Conservation (phyloP, 2,329 filamentous ascomycete species). For the Aspergillus calidoustus region DNA sequence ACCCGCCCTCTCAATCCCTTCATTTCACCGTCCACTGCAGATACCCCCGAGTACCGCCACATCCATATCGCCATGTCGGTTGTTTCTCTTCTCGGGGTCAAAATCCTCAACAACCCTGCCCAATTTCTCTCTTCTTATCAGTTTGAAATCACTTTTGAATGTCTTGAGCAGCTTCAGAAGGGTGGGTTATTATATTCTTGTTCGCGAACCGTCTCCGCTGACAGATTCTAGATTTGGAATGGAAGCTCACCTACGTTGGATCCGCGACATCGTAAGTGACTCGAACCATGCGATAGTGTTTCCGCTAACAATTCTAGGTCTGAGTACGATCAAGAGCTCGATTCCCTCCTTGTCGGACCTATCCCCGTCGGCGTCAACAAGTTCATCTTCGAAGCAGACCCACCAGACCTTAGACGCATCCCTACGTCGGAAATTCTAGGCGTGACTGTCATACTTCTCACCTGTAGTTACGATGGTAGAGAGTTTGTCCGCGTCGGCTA, state of each 20-base stretch:
- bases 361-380: slow-evolving; percentile 98
- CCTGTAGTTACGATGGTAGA: slow-evolving; percentile 92
- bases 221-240: slow-evolving; percentile 78
- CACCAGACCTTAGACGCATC: slow-evolving; percentile 87
- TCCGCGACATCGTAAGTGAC: slow-evolving; percentile 86
- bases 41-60: slow-evolving; percentile 16
- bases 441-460: slow-evolving; percentile 94
- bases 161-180: slow-evolving; percentile 90
- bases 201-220: slow-evolving; percentile 16
- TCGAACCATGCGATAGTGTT: background rate
- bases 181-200: slow-evolving; percentile 55
- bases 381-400: slow-evolving; percentile 94
- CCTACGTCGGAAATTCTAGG: slow-evolving; percentile 94
- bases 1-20: background rate
- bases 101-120: slow-evolving; percentile 96
- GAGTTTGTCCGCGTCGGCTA: slow-evolving; percentile 98
- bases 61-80: slow-evolving; percentile 75
- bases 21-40: background rate
- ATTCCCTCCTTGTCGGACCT: slow-evolving; percentile 94
- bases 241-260: slow-evolving; percentile 98
- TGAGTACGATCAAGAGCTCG: slow-evolving; percentile 97
- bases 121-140: slow-evolving; percentile 91
- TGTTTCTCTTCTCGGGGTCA: slow-evolving; percentile 92
- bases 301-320: slow-evolving; percentile 62
- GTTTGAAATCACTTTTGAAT: slow-evolving; percentile 99